These are phyloP conservation scores for Phialocephala sp. DNA, from an alignment of 2,329 filamentous ascomycete genomes.

Conservation along the genomic window DNA sequence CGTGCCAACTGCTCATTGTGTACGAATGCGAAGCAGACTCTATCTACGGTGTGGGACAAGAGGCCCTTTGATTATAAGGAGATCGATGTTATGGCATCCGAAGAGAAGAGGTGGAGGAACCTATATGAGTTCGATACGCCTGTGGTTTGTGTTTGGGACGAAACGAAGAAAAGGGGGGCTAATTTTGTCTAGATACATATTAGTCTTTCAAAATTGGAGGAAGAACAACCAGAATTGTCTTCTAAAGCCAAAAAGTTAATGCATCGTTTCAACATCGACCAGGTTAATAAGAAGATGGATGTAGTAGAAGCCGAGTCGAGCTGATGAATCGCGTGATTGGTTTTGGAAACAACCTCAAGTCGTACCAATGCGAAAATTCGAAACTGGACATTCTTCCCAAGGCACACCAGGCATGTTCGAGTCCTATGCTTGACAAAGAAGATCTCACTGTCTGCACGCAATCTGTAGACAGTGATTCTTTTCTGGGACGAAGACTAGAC, in stretches of 20 bases:
- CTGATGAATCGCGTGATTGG: not conserved
- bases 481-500: too few species aligned
- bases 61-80: constrained; percentile 73
- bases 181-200: constrained; percentile 57
- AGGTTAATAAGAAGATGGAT: constrained; percentile 74
- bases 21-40: constrained; percentile 67
- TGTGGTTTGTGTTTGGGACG: constrained; percentile 57
- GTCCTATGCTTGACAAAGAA: too few species aligned
- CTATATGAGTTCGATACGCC: constrained; percentile 84
- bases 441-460: too few species aligned
- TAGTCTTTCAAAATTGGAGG: constrained; percentile 58
- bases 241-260: constrained; percentile 69
- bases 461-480: too few species aligned
- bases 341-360: not conserved
- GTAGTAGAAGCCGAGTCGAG: constrained; percentile 38
- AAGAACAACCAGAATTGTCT: constrained; percentile 52
- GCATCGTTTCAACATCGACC: constrained; percentile 73
- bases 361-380: not conserved
- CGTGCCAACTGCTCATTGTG: constrained; percentile 75
- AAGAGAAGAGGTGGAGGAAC: constrained; percentile 69
- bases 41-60: constrained; percentile 70
- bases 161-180: constrained; percentile 3
- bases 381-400: too few species aligned
- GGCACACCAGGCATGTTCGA: too few species aligned
- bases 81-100: constrained; percentile 69